Conservation (phyloP, 768 basidiomycete genomes). For the Hirschioporus abietinus region DNA sequence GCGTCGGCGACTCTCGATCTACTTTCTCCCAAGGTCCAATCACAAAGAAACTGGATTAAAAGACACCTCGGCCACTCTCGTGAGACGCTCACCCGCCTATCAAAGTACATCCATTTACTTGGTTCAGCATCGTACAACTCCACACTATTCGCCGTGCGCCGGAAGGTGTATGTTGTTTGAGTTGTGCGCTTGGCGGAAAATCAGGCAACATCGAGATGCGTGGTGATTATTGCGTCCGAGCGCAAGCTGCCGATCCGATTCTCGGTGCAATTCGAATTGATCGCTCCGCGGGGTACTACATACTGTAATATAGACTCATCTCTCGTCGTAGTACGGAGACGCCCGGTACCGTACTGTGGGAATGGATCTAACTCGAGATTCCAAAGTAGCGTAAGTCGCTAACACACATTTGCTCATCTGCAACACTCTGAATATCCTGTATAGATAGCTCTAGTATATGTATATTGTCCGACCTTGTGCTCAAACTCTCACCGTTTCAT, state of each 20-base stretch:
- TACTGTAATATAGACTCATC: too few relatives aligned
- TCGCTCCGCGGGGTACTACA: background rate
- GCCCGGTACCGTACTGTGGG: background rate
- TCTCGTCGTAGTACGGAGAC: background rate
- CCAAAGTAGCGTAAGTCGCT: background rate
- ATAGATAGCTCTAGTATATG: background rate
- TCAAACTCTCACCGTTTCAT: background rate
- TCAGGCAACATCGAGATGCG: background rate
- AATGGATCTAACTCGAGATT: background rate
- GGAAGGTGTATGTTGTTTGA: background rate
- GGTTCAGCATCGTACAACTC: background rate
- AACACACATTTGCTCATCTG: too few relatives aligned
- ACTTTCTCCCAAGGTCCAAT: background rate
- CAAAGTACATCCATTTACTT: background rate
- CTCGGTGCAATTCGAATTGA: background rate
- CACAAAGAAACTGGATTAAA: background rate
- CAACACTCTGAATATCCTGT: background rate
- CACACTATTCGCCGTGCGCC: background rate
- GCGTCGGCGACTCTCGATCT: background rate
- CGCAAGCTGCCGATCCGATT: background rate
- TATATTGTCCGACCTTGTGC: background rate
- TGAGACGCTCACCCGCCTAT: background rate
- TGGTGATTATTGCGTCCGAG: background rate
- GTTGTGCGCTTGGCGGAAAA: background rate
- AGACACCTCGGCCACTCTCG: background rate